Evolutionary conservation across 2,329 filamentous ascomycete species (phyloP).

Genomic region (Ampelomyces quisqualis): DNA sequence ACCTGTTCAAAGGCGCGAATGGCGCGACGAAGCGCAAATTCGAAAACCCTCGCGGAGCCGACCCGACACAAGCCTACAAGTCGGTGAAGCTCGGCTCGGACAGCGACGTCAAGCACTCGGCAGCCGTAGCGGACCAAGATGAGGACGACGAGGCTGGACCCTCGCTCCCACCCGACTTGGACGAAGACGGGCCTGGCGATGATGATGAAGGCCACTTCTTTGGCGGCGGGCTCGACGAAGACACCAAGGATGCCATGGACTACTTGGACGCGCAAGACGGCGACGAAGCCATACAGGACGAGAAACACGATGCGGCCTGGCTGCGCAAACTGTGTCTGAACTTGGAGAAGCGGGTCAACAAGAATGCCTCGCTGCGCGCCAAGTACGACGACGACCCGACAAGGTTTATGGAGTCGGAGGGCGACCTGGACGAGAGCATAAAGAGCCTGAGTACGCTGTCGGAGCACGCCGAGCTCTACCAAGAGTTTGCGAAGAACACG

Average conservation of each 20-base stretch:
- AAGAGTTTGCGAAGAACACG: constrained; percentile 74
- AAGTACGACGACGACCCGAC: constrained; percentile 77
- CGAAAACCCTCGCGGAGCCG: constrained; percentile 54
- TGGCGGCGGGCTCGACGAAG: constrained; percentile 79
- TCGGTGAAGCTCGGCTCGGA: constrained; percentile 56
- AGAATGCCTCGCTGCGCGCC: constrained; percentile 85
- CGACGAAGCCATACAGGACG: constrained; percentile 56
- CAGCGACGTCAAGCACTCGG: constrained; percentile 53
- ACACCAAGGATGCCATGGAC: constrained; percentile 81
- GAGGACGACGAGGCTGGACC: constrained; percentile 53
- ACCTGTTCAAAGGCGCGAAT: constrained; percentile 61
- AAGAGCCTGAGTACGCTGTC: constrained; percentile 82
- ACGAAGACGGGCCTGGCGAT: constrained; percentile 56
- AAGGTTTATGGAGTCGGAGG: constrained; percentile 82
- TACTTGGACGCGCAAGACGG: constrained; percentile 74
- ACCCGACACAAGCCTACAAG: constrained; percentile 62
- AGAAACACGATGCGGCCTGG: constrained; percentile 83
- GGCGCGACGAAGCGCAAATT: constrained; percentile 60
- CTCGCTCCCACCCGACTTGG: constrained; percentile 57
- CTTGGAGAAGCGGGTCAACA: constrained; percentile 88
- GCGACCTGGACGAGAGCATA: constrained; percentile 84
- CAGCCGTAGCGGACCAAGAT: constrained; percentile 52
- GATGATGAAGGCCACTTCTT: constrained; percentile 97
- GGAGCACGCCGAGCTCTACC: constrained; percentile 81
- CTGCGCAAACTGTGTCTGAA: constrained; percentile 75